phyloP scores from a whole-genome alignment of 352 stramenopile species.

The Phytophthora macrochlamydospora region DNA sequence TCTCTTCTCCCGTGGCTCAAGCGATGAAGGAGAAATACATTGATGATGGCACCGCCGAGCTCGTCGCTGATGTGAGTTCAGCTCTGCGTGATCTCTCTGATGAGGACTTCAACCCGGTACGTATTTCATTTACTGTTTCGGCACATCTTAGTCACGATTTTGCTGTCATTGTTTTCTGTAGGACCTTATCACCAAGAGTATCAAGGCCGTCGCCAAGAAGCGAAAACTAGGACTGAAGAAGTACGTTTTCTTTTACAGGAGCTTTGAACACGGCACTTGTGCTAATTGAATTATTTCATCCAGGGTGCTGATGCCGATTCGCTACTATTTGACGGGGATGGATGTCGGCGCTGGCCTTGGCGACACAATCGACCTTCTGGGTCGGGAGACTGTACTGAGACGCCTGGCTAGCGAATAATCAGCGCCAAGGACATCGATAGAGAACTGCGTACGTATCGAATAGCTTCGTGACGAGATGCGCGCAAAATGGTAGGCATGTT shows the following conservation, averaged over 20 bases:
- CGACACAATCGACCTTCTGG: constrained; percentile 83
- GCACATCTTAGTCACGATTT: neutral
- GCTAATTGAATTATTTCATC: constrained; percentile 11
- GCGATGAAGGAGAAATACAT: constrained; percentile 84
- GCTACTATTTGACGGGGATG: constrained; percentile 88
- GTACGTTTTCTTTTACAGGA: constrained; percentile 38
- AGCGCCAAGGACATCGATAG: neutral
- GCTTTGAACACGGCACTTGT: neutral
- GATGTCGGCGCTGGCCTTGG: constrained; percentile 83
- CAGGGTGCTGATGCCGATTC: constrained; percentile 88
- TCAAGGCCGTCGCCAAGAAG: constrained; percentile 80
- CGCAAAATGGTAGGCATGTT: constrained; percentile 23
- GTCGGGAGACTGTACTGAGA: constrained; percentile 58
- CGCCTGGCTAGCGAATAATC: constrained; percentile 41
- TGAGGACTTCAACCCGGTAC: constrained; percentile 72
- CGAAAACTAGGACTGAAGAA: constrained; percentile 83
- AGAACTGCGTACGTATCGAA: neutral
- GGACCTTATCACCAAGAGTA: constrained; percentile 77
- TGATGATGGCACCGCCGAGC: constrained; percentile 55
- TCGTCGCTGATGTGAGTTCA: constrained; percentile 53
- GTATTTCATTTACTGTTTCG: neutral
- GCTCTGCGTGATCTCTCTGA: constrained; percentile 56
- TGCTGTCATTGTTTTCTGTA: constrained; percentile 23
- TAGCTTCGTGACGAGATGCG: neutral
- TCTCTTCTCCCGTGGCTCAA: constrained; percentile 50